phyloP scores from a whole-genome alignment of 179 eudicot species.

The Nepenthes alata region DNA sequence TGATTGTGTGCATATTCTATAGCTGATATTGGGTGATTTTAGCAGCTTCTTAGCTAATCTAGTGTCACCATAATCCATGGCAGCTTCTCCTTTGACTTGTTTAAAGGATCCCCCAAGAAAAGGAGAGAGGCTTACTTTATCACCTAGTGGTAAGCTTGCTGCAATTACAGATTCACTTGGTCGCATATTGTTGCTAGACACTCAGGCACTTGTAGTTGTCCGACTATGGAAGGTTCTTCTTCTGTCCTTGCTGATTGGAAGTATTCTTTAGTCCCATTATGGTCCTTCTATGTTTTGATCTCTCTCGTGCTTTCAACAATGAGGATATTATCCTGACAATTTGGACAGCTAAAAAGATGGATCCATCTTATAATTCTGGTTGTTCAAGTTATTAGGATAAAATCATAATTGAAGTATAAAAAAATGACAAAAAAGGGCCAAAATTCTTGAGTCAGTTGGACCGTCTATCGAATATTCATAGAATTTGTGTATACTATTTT shows the following conservation, averaged over 20 bases:
- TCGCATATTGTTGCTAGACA: slow-evolving; percentile 80
- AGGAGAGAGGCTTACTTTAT: slow-evolving; percentile 89
- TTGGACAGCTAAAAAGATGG: too few relatives aligned
- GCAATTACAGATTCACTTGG: slow-evolving; percentile 99
- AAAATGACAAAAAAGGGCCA: too few relatives aligned
- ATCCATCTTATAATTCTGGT: too few relatives aligned
- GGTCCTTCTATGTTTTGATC: background rate
- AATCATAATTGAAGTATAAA: too few relatives aligned
- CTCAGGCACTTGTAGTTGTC: slow-evolving; percentile 88
- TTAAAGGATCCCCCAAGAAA: slow-evolving; percentile 88
- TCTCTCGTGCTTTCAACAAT: too few relatives aligned
- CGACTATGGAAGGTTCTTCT: slow-evolving; percentile 79
- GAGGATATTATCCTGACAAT: too few relatives aligned
- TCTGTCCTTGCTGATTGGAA: background rate
- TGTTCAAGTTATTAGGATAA: too few relatives aligned
- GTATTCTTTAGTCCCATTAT: too few relatives aligned
- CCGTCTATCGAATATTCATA: background rate
- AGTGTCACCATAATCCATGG: slow-evolving; percentile 9
- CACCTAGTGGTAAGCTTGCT: slow-evolving; percentile 98
- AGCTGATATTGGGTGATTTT: background rate
- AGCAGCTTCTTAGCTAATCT: slow-evolving; percentile 5
- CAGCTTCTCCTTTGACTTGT: slow-evolving; percentile 89
- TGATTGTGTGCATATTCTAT: too few relatives aligned
- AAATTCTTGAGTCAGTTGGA: background rate
- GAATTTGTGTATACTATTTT: background rate